Percentiles rank a stretch among this genome's conserved stretches.
Conservation (phyloP, 805 yeast species). For the Saccharomyces jurei region DNA sequence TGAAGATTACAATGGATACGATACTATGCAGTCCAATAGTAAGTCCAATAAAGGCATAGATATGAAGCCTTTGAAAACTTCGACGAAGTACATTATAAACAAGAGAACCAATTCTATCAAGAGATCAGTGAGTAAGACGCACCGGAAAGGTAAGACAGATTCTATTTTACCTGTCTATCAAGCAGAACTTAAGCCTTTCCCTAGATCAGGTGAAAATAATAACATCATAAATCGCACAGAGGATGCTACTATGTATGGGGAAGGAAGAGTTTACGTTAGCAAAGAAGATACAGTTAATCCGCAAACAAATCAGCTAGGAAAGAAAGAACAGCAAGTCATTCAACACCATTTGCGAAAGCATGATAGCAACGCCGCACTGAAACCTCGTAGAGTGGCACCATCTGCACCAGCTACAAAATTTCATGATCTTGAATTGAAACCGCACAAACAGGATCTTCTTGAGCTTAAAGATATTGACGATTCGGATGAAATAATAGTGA, state of each 20-base stretch:
- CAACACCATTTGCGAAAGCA: conserved; percentile 1
- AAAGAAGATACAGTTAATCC: not conserved
- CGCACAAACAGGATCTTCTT: conserved; percentile 24
- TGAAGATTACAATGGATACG: conserved; percentile 34
- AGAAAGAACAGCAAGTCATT: conserved; percentile 13
- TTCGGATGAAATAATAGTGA: conserved; percentile 66
- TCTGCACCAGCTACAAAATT: not conserved
- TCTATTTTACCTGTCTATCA: not conserved
- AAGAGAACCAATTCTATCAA: not conserved
- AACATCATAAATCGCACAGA: not conserved
- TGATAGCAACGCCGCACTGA: not conserved
- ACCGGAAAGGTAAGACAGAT: not conserved
- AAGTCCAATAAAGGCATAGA: not conserved
- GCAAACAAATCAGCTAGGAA: not conserved
- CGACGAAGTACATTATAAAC: not conserved
- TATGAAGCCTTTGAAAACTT: conserved; percentile 3
- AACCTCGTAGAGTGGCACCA: not conserved
- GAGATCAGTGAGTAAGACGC: not conserved
- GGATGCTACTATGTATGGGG: not conserved
- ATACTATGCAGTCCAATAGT: not conserved
- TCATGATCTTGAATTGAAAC: not conserved
- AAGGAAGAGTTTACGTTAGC: not conserved
- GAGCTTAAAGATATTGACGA: conserved; percentile 17
- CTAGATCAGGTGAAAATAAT: conserved; percentile 5
- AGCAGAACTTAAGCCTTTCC: conserved; percentile 2